Evolutionary conservation across 352 stramenopile species (phyloP).

Genomic region (Phytophthora syringae): DNA sequence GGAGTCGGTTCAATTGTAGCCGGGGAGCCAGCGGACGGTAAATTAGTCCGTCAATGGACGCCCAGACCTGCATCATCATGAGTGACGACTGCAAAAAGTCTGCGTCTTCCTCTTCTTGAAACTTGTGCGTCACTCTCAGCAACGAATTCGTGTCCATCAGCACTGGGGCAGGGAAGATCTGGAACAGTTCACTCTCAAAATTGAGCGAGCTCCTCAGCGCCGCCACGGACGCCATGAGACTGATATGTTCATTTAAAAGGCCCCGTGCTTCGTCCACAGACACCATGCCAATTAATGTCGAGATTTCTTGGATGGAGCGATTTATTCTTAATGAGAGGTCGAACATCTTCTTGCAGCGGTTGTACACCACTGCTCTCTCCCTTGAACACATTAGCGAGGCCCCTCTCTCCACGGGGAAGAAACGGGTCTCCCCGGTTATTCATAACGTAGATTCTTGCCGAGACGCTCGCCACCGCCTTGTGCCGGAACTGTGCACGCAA

Average conservation of each 20-base stretch:
- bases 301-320: slow-evolving; percentile 88
- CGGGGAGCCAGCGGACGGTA: slow-evolving; percentile 75
- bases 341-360: slow-evolving; percentile 88
- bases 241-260: slow-evolving; percentile 86
- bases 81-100: slow-evolving; percentile 67
- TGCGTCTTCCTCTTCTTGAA: slow-evolving; percentile 38
- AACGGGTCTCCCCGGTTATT: slow-evolving; percentile 79
- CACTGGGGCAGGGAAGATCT: slow-evolving; percentile 83
- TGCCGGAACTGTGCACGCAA: slow-evolving; percentile 68
- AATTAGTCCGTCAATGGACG: slow-evolving; percentile 81
- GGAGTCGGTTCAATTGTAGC: slow-evolving; percentile 50
- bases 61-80: slow-evolving; percentile 90
- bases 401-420: slow-evolving; percentile 58
- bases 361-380: slow-evolving; percentile 81
- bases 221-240: slow-evolving; percentile 82
- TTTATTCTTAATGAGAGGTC: slow-evolving; percentile 89
- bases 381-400: slow-evolving; percentile 80
- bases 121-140: slow-evolving; percentile 64
- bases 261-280: slow-evolving; percentile 79
- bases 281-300: slow-evolving; percentile 81
- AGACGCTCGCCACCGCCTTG: slow-evolving; percentile 63
- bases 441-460: slow-evolving; percentile 84
- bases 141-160: slow-evolving; percentile 82
- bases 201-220: slow-evolving; percentile 77
- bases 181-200: slow-evolving; percentile 88